Evolutionary conservation across 169 alveolate genomes (phyloP), one percentile per base, ranked within the genome.

Genomic region (Plasmodium inui): DNA sequence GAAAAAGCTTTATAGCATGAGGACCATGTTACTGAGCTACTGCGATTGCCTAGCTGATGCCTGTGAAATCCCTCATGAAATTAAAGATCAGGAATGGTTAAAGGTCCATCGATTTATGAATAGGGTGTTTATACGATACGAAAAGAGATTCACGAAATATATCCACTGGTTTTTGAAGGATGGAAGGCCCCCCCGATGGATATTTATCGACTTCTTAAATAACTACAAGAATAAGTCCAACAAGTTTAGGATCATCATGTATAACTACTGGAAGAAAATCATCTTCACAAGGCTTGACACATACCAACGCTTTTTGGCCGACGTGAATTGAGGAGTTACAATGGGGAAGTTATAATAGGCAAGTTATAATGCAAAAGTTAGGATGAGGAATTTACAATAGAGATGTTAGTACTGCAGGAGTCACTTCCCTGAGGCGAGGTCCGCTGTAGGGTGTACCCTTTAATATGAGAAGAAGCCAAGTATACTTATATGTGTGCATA

Each of bases 161-260:
- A 19, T 82, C 7, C 71, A 82, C 39, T n/a, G 7, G 8, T 82
- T 50, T 28, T 28, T 82, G 22, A 12, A 50, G 14, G 1, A 82
- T 53, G 89, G 89, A 50, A 82, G 19, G 39, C 12, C 61, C 10
- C 80, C 55, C n/a, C 74, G 78, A 12, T 30, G 55, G 80, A 53
- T 1, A 17, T 82, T 82, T 55, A 28, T 82, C 2, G 79, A 82
- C 12, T 50, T 82, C 50, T 32, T 82, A 28, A 57, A 82, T 55
- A 82, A 8, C 3, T 57, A 82, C 78, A 82, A 9, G 19, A 55
- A 5, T 0, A 28, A 32, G 37, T 28, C n/a, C 22, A 55, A 9
- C 46, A 82, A 55, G 39, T 53, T 82, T 26, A 46, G 89, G 67
- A 82, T 26, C n/a, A 22, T 32, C 14, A 82, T 82, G 89, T 53